These are phyloP conservation scores for Scutellaria galericulata DNA, from an alignment of 257 asterid genomes.

Conservation along the genomic window DNA sequence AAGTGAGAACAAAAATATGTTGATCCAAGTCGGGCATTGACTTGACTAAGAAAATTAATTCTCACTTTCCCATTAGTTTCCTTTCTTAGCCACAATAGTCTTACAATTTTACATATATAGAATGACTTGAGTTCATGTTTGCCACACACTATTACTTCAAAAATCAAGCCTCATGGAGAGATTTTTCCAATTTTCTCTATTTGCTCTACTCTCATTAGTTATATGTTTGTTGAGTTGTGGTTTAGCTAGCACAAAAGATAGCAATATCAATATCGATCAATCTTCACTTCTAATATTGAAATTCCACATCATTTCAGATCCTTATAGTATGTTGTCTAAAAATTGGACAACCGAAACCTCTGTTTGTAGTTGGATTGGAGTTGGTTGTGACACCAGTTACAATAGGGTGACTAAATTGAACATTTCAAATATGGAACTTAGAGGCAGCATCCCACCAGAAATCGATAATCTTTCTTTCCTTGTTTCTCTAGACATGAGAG, in stretches of 20 bases:
- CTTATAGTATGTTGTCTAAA: neutral
- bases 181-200: too few relatives aligned
- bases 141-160: too few relatives aligned
- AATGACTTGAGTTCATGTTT: too few relatives aligned
- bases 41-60: too few relatives aligned
- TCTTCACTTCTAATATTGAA: conserved; percentile 22
- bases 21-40: too few relatives aligned
- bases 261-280: neutral
- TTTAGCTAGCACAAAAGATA: neutral
- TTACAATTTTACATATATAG: too few relatives aligned
- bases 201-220: neutral
- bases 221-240: neutral
- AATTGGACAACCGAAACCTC: conserved; percentile 11
- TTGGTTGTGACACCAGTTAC: conserved; percentile 23
- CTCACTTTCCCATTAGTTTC: too few relatives aligned
- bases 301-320: conserved; percentile 21
- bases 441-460: conserved; percentile 37
- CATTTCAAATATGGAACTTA: conserved; percentile 19
- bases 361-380: conserved; percentile 41
- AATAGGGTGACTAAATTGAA: conserved; percentile 29
- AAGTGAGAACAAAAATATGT: too few relatives aligned
- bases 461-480: conserved; percentile 43
- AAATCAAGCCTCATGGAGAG: too few relatives aligned
- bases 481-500: conserved; percentile 26
- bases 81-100: too few relatives aligned